Percentiles rank a stretch among this genome's conserved stretches.
These are phyloP conservation scores for Ensete ventricosum DNA, from an alignment of 176 grass and related monocot genomes.

Conservation along the genomic window DNA sequence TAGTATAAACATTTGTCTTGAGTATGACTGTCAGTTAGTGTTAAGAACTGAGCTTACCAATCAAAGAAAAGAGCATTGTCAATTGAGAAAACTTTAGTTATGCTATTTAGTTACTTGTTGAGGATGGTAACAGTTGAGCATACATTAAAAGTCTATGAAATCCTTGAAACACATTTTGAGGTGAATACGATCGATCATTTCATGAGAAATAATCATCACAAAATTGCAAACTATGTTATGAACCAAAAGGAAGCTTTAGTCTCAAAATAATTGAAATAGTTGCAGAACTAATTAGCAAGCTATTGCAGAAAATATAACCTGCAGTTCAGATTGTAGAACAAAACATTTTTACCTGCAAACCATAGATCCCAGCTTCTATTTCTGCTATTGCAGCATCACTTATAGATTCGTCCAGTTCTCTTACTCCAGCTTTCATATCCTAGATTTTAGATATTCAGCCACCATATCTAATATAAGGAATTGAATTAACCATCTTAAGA, in stretches of 20 bases:
- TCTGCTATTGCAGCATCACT: slow-evolving; percentile 67
- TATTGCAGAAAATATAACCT: background rate
- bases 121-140: too few relatives aligned
- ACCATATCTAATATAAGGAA: background rate
- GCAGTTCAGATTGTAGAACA: background rate
- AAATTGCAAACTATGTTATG: background rate
- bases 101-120: too few relatives aligned
- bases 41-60: too few relatives aligned
- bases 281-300: background rate
- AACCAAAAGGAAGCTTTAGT: background rate
- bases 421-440: slow-evolving; percentile 40
- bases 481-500: background rate
- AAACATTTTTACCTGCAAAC: slow-evolving; percentile 59
- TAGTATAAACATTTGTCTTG: too few relatives aligned
- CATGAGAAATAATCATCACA: too few relatives aligned
- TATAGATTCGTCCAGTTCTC: slow-evolving; percentile 36
- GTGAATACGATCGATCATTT: too few relatives aligned
- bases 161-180: too few relatives aligned
- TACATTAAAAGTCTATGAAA: too few relatives aligned
- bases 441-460: slow-evolving; percentile 13
- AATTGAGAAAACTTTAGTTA: too few relatives aligned
- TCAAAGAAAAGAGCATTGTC: too few relatives aligned
- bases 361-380: slow-evolving; percentile 82
- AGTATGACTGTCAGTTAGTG: too few relatives aligned
- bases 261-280: background rate